Conservation (phyloP, 169 alveolate species). For the Amoebophrya sp. region DNA sequence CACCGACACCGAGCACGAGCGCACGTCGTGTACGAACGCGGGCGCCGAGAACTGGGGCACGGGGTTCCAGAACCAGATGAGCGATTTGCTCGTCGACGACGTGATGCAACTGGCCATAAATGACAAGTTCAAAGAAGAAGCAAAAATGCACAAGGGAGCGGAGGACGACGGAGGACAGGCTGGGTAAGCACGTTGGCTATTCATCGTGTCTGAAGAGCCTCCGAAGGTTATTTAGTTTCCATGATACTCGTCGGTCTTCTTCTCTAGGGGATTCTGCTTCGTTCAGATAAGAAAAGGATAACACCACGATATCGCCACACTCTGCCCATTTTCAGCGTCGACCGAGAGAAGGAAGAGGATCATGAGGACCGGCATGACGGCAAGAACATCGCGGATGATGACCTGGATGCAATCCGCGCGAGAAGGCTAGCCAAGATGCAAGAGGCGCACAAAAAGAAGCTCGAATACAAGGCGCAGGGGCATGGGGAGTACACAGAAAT, state of each 20-base stretch:
- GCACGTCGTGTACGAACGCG: background rate
- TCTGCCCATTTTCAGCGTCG: no score
- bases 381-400: background rate
- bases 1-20: background rate
- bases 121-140: background rate
- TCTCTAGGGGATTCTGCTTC: no score
- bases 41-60: background rate
- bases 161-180: background rate
- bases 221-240: no score
- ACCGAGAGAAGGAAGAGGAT: background rate
- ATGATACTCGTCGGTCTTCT: no score
- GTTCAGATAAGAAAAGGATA: no score
- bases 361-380: background rate
- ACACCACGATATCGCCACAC: no score
- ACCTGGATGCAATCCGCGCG: background rate
- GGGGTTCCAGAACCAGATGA: background rate
- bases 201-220: no score
- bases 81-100: background rate
- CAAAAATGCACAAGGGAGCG: background rate
- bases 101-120: background rate
- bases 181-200: no score
- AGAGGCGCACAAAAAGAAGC: background rate
- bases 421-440: background rate
- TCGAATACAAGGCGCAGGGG: background rate
- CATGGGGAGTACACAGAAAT: background rate